Conservation (phyloP, 2,329 filamentous ascomycete species). For the Aureobasidium leucospermi region DNA sequence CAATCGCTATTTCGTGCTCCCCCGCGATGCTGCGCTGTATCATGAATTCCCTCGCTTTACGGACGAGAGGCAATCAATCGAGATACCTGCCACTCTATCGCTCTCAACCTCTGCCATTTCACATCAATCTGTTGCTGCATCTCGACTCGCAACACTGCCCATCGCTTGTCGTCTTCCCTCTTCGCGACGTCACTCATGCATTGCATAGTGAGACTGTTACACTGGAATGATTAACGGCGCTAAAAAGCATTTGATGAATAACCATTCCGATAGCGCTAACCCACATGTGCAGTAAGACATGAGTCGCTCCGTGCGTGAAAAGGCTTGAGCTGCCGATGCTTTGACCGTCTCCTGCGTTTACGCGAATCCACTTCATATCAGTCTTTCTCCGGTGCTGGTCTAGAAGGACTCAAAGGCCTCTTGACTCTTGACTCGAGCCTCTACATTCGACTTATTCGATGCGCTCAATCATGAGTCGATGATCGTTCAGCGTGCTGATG, state of each 20-base stretch:
- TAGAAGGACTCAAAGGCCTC: not conserved
- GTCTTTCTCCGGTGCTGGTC: not conserved
- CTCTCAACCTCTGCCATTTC: not conserved
- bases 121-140: not conserved
- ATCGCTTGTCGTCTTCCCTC: not conserved
- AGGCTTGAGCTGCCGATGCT: constrained; percentile 10
- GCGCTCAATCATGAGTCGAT: not conserved
- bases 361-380: not conserved
- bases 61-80: not conserved
- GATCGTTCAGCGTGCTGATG: not conserved
- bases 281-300: not conserved
- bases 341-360: constrained; percentile 1
- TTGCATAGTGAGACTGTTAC: not conserved
- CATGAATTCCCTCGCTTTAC: not conserved
- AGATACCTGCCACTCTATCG: not conserved
- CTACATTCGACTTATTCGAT: not conserved
- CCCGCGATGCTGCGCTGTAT: not conserved
- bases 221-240: not conserved
- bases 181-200: not conserved
- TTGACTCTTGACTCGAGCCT: not conserved
- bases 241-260: not conserved
- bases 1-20: not conserved
- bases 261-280: not conserved
- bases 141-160: not conserved
- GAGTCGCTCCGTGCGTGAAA: not conserved